A percentile compares a stretch with the other conserved stretches of the same genome.
These are phyloP conservation scores for Fomitopsis palustris DNA, from an alignment of 1,284 basidiomycete species.

Conservation along the genomic window DNA sequence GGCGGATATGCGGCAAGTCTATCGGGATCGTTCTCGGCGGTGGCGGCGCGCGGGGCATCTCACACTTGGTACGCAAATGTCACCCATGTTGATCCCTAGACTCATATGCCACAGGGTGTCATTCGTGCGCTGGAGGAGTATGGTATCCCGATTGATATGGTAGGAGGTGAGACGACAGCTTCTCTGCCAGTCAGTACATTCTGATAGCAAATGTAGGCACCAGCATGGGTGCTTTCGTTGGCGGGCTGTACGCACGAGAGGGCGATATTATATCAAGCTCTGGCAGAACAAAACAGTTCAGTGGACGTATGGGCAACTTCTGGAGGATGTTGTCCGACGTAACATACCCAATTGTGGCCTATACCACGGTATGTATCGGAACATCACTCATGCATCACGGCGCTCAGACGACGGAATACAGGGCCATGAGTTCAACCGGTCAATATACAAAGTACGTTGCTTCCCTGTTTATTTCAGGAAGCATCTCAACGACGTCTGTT, in stretches of 20 bases:
- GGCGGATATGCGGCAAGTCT: constrained; percentile 89
- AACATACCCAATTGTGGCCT: constrained; percentile 96
- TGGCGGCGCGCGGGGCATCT: constrained; percentile 92
- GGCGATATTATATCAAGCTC: constrained; percentile 86
- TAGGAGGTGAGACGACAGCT: constrained; percentile 76
- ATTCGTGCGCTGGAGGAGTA: constrained; percentile 90
- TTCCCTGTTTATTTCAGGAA: background rate
- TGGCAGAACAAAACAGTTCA: constrained; percentile 89
- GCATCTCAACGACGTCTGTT: constrained; percentile 5
- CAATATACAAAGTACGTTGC: constrained; percentile 67
- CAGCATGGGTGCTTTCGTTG: constrained; percentile 91
- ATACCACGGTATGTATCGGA: constrained; percentile 78
- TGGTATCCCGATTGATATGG: constrained; percentile 90
- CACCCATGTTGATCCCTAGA: background rate
- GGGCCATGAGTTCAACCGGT: constrained; percentile 90
- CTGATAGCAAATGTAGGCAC: constrained; percentile 45
- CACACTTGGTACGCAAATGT: constrained; percentile 70
- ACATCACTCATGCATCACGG: constrained; percentile 8
- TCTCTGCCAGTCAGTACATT: too few species aligned
- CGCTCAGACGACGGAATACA: constrained; percentile 23
- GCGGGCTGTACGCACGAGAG: constrained; percentile 94
- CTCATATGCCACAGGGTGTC: constrained; percentile 56
- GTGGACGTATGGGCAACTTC: constrained; percentile 88
- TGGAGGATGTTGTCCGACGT: constrained; percentile 95
- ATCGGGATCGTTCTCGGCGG: constrained; percentile 95